Conservation (phyloP, 345 rosid species). For the Iberis pinnata region DNA sequence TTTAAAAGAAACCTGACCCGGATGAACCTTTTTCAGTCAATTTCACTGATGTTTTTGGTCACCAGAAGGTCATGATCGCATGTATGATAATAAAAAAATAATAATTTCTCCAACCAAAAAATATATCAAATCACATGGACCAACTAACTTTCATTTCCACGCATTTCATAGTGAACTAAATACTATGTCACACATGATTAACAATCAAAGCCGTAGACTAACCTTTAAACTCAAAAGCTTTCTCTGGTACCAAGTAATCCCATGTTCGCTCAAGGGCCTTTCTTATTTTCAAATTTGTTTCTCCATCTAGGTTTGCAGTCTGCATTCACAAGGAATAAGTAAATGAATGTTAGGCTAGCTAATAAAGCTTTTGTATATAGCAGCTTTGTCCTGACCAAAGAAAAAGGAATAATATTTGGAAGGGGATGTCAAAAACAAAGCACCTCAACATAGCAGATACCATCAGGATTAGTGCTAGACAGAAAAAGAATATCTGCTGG, state of each 20-base stretch:
- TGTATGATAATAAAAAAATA: background rate
- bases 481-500: conserved; percentile 94
- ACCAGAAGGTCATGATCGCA: conserved; percentile 2
- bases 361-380: conserved; percentile 1
- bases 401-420: conserved; percentile 1
- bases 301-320: conserved; percentile 99
- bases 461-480: conserved; percentile 88
- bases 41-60: background rate
- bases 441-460: conserved; percentile 97
- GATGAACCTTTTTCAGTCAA: conserved; percentile 10
- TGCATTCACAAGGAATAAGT: conserved; percentile 32
- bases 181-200: conserved; percentile 7
- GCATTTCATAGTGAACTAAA: background rate
- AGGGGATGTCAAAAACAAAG: conserved; percentile 8
- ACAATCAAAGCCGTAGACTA: conserved; percentile 15
- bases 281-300: conserved; percentile 96
- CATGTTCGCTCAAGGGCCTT: conserved; percentile 95
- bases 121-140: conserved; percentile 1
- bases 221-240: conserved; percentile 90
- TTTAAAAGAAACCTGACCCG: conserved; percentile 2
- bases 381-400: background rate
- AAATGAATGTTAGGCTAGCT: conserved; percentile 5
- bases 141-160: conserved; percentile 6
- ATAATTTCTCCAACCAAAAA: background rate
- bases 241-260: conserved; percentile 91